Percentiles rank a stretch among this genome's conserved stretches.
phyloP scores from a whole-genome alignment of 2,329 filamentous ascomycete species.

The Aureobasidium sp. region DNA sequence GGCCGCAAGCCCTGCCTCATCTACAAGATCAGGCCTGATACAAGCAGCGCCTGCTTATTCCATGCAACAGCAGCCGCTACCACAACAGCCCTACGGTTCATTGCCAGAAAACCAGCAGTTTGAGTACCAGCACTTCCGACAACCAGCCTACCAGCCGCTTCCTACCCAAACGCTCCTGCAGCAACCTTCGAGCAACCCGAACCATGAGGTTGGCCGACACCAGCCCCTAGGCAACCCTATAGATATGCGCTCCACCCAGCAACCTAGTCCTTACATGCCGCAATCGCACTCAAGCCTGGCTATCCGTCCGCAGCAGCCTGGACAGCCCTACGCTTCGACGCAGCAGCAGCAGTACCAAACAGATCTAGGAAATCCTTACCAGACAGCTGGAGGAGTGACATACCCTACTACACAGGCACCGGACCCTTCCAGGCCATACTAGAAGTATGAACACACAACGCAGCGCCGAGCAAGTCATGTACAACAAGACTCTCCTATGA shows the following conservation, averaged over 20 bases:
- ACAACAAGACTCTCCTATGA: background rate
- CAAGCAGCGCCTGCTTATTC: background rate
- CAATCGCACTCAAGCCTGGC: background rate
- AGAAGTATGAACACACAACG: background rate
- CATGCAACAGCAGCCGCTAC: background rate
- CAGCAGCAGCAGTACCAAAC: background rate
- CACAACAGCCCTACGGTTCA: background rate
- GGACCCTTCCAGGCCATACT: background rate
- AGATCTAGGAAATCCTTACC: background rate
- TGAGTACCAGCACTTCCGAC: background rate
- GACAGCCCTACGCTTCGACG: background rate
- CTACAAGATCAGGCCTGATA: background rate
- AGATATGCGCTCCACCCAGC: background rate
- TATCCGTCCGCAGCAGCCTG: conserved; percentile 3
- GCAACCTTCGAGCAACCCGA: background rate
- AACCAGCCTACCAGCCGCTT: background rate
- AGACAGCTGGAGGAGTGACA: background rate
- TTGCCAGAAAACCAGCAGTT: background rate
- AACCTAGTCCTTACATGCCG: background rate
- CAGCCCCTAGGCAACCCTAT: background rate
- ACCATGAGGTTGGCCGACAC: background rate
- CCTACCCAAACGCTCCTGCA: background rate
- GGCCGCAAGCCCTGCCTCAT: background rate
- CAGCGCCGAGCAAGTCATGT: background rate
- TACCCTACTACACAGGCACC: background rate